A percentile compares a stretch with the other conserved stretches of the same genome.
Conservation (phyloP, 2,329 filamentous ascomycete species). For the Proliferodiscus dingleyae region DNA sequence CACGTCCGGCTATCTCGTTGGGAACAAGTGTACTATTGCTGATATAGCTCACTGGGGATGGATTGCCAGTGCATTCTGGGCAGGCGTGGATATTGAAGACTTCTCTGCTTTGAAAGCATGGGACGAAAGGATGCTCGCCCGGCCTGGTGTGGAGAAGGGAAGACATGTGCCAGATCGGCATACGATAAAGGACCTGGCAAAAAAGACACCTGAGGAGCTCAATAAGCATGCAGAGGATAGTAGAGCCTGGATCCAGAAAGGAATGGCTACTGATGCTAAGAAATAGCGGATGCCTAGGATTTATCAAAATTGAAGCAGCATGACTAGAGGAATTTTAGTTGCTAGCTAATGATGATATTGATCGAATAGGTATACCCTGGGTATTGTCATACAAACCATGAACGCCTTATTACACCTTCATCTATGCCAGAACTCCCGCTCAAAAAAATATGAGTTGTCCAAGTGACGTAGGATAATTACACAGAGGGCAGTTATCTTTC, state of each 20-base stretch:
- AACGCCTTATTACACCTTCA: constrained; percentile 2
- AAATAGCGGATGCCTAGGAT: constrained; percentile 13
- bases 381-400: background rate
- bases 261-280: constrained; percentile 47
- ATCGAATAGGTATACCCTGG: too few relatives aligned
- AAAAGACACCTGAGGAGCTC: constrained; percentile 43
- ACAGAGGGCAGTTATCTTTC: too few relatives aligned
- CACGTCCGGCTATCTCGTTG: constrained; percentile 55
- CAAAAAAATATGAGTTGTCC: too few relatives aligned
- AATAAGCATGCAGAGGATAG: constrained; percentile 50
- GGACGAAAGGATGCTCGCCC: constrained; percentile 64
- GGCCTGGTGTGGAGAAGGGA: constrained; percentile 71
- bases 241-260: constrained; percentile 61
- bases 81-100: constrained; percentile 64
- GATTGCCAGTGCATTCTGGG: constrained; percentile 31
- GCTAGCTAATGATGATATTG: too few relatives aligned
- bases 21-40: constrained; percentile 66
- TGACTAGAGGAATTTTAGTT: background rate
- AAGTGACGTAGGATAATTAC: too few relatives aligned
- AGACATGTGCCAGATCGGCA: constrained; percentile 65
- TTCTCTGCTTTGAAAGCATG: constrained; percentile 74
- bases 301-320: background rate
- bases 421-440: constrained; percentile 4
- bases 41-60: constrained; percentile 60
- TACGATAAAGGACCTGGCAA: constrained; percentile 48